phyloP scores from a whole-genome alignment of 805 yeast species.

The Pichia rugopelliculosa region DNA sequence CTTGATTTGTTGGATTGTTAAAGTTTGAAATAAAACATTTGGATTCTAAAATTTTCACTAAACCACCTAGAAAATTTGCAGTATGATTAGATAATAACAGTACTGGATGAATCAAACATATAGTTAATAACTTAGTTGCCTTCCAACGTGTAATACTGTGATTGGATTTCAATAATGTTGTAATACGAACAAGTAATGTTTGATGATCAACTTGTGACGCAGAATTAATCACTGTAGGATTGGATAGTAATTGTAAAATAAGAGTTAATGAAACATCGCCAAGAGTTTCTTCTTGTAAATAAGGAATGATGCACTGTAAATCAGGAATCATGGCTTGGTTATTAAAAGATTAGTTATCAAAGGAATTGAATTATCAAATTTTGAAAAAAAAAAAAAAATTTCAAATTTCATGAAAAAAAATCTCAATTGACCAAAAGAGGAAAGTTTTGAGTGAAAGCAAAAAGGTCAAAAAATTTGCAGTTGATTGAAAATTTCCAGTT shows the following conservation, averaged over 20 bases:
- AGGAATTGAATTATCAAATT: too few species aligned
- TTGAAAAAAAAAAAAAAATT: not conserved
- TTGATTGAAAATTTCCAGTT: not conserved
- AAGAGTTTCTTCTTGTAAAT: constrained; percentile 21
- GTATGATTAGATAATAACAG: constrained; percentile 36
- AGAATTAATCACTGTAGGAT: constrained; percentile 27
- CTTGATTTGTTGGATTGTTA: constrained; percentile 19
- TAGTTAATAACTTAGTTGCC: constrained; percentile 44
- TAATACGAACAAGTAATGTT: constrained; percentile 40
- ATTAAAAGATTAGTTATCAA: not conserved
- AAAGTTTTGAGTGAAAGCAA: too few species aligned
- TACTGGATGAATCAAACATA: constrained; percentile 25
- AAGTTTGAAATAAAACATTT: constrained; percentile 31
- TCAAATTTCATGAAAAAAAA: not conserved
- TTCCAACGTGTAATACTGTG: constrained; percentile 47
- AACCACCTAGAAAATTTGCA: constrained; percentile 30
- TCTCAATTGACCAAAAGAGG: not conserved
- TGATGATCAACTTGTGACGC: constrained; percentile 44
- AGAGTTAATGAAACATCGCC: constrained; percentile 17
- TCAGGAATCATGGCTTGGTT: not conserved
- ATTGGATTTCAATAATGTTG: constrained; percentile 38
- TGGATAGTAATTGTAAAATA: constrained; percentile 21
- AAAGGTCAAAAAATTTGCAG: not conserved
- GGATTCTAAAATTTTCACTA: constrained; percentile 35
- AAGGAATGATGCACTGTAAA: constrained; percentile 22